Base-by-base conservation (phyloP, 192 early-diverging fungal genomes). In the Backusella macrospora region DNA sequence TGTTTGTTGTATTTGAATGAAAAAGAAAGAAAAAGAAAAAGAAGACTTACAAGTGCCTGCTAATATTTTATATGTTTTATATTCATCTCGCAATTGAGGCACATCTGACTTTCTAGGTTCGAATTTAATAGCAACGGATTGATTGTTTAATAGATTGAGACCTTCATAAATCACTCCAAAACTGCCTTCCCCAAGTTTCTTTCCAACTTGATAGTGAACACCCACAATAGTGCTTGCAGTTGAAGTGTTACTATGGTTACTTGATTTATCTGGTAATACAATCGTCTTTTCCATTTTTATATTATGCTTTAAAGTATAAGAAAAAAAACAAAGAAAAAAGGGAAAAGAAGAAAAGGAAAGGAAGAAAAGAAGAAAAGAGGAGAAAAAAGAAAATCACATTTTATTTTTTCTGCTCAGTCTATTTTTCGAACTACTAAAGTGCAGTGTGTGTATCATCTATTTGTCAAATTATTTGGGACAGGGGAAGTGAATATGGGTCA, bases 81-180 rank as follows among this genome's bases (percentile, higher is more conserved):
- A 98, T 81, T 99, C 97, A 78, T 99, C 97, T 46, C 94, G 87
- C 43, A 99, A 87, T 84, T 99, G 97, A 8, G 97, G 97, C 18
- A 96, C 96, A 74, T 99, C 97, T 69, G 90, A 91, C 83, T 99
- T 99, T 74, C 96, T 86, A 67, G 94, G 93, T 85, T 99, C 82
- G 81, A 99, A 99, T 86, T 99, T 99, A 81, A 99, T 98, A 59
- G 96, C 97, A 8, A 97, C 92, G 67, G 91, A 93, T 79, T 90
- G 88, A 79, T 96, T 97, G 80, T 94, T 95, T 38, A 96, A 70
- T 71, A 98, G 85, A 81, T 98, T 94, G 69, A 88, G 84, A 95
- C 97, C 97, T 91, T 99, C 96, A 80, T 97, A 99, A 74, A 99
- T 97, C 82, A 97, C 91, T 52, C 97, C 97, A 89, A 99, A 99